A percentile compares a stretch with the other conserved stretches of the same genome.
These are phyloP conservation scores for Talaromyces sp. DNA, from an alignment of 2,329 filamentous ascomycete species.

Conservation along the genomic window DNA sequence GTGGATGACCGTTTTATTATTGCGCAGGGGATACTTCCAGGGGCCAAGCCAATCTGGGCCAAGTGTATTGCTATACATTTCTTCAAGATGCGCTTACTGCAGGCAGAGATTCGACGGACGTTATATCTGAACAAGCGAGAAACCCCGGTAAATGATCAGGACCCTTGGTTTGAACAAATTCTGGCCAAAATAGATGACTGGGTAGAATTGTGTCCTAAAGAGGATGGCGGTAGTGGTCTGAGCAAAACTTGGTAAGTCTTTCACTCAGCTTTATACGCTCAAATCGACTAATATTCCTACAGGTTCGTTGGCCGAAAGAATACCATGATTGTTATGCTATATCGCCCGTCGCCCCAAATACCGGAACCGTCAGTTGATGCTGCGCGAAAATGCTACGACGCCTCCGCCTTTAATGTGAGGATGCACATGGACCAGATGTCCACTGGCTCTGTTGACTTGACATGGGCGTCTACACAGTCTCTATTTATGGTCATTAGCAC, in stretches of 20 bases:
- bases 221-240: slow-evolving; percentile 66
- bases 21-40: slow-evolving; percentile 67
- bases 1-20: slow-evolving; percentile 84
- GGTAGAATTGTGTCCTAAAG: slow-evolving; percentile 72
- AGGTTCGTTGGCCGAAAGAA: slow-evolving; percentile 71
- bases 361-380: slow-evolving; percentile 78
- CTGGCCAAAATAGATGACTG: slow-evolving; percentile 74
- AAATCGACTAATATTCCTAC: not conserved
- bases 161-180: slow-evolving; percentile 86
- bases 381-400: slow-evolving; percentile 78
- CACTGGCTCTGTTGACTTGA: slow-evolving; percentile 74
- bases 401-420: slow-evolving; percentile 76
- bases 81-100: slow-evolving; percentile 83
- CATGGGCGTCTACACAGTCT: slow-evolving; percentile 87
- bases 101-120: slow-evolving; percentile 81
- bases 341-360: slow-evolving; percentile 87
- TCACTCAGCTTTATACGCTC: not conserved
- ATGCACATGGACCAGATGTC: slow-evolving; percentile 78
- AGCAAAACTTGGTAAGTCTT: slow-evolving; percentile 73
- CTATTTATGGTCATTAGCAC: slow-evolving; percentile 92
- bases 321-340: slow-evolving; percentile 83
- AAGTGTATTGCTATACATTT: slow-evolving; percentile 92
- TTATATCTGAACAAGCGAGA: slow-evolving; percentile 81
- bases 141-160: slow-evolving; percentile 72
- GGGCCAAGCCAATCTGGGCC: slow-evolving; percentile 70